Base-by-base conservation (phyloP, 768 basidiomycete species). In the Pleurotus salmoneostramineus region DNA sequence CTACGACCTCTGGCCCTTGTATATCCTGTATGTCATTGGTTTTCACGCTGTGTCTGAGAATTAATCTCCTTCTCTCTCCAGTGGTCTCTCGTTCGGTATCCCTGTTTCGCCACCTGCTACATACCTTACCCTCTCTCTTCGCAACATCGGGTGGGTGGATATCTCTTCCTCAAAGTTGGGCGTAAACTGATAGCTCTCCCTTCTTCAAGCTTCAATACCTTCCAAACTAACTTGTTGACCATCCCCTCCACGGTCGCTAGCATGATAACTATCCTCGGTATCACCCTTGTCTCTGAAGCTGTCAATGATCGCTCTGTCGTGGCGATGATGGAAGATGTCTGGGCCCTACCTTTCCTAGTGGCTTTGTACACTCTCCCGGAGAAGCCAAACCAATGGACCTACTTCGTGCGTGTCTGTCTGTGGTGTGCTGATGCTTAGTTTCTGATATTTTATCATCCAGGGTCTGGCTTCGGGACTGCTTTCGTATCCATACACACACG, bases 1-100 rank as follows among this genome's bases (percentile, higher is more conserved):
- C 64, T 87, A 80, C 56, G 84, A 86, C 63, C 68, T 87, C 7
- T 88, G 85, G 85, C 86, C 86, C 0, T 49, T 88, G 17, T 88
- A 89, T 64, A 73, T 84, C 32, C 68, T 84, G 76, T 79, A 70
- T 66, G 31, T 11, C 14, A 27, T 15, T 46, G 21, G 48, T 17
- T 34, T 35, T 15, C 33, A 14, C 12, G 17, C 10, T 10, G 1
- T 1, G 37, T 40, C 37, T 1, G 2, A 40, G 10, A n/a, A 40
- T 1, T 17, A 8, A n/a, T 21, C 35, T 50, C 35, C 12, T 5
- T n/a, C 15, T 51, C 12, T 36, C 43, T 44, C 4, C 57, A 82
- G 81, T 6, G 81, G 83, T 1, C 66, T 85, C 1, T 70, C 80
- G 70, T 85, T 83, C 56, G 75, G 77, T 17, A 79, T 84, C 58